Evolutionary conservation across 2,329 filamentous ascomycete genomes (phyloP).

Genomic region (Aspergillus hortae): DNA sequence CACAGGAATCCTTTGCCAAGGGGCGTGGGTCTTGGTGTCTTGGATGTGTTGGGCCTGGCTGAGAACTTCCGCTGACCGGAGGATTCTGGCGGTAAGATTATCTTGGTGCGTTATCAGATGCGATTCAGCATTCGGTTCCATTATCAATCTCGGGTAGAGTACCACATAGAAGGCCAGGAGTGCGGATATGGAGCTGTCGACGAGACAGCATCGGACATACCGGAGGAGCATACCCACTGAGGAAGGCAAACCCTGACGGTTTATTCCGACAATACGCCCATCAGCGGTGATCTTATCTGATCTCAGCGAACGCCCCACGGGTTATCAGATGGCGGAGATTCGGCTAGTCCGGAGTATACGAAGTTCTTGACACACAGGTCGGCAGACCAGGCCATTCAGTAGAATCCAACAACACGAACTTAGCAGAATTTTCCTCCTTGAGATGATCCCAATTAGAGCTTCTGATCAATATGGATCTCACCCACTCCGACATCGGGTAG

Average conservation of each 20-base stretch:
- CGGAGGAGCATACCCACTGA: background rate
- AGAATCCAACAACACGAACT: too few species aligned
- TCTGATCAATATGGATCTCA: background rate
- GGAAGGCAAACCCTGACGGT: background rate
- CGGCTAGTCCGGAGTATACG: background rate
- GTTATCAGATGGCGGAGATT: background rate
- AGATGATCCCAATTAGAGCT: background rate
- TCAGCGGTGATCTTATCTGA: background rate
- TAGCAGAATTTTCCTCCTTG: background rate
- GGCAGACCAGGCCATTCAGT: too few species aligned
- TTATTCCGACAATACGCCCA: background rate
- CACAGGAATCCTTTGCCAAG: too few species aligned
- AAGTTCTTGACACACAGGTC: background rate
- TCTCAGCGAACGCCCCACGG: background rate
- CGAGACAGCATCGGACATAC: background rate
- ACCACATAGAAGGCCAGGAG: too few species aligned
- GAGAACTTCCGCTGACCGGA: background rate
- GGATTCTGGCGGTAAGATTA: background rate
- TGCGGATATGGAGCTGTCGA: too few species aligned
- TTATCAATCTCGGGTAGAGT: too few species aligned
- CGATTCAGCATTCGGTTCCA: background rate
- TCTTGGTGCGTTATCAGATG: background rate
- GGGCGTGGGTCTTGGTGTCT: too few species aligned
- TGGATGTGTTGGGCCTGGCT: background rate
- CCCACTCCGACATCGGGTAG: background rate